phyloP scores from a whole-genome alignment of 495 filamentous ascomycete species.

The Aspergillus bridgeri region DNA sequence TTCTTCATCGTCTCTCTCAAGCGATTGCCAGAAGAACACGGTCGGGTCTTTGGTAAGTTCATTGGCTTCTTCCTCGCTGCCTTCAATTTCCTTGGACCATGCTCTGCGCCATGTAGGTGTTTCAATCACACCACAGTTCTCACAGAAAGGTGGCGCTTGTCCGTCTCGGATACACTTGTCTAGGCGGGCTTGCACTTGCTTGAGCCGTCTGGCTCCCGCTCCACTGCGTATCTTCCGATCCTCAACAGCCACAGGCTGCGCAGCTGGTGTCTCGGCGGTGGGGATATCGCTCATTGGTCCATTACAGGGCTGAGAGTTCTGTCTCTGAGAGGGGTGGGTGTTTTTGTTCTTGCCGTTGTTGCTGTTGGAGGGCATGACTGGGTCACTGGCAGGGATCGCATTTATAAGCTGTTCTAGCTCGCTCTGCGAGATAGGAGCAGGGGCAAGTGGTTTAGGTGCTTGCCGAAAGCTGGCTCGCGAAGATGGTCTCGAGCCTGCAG shows the following conservation, averaged over 20 bases:
- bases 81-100: slow-evolving; percentile 64
- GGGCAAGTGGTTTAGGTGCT: slow-evolving; percentile 39
- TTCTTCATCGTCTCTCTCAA: slow-evolving; percentile 57
- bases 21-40: slow-evolving; percentile 58
- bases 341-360: too few species aligned
- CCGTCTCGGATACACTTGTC: slow-evolving; percentile 66
- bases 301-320: slow-evolving; percentile 47
- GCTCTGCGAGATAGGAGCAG: slow-evolving; percentile 37
- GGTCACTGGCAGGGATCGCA: slow-evolving; percentile 56
- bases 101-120: slow-evolving; percentile 94
- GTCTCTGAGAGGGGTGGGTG: slow-evolving; percentile 33
- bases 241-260: slow-evolving; percentile 19
- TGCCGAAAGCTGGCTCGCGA: slow-evolving; percentile 36
- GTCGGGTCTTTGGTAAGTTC: slow-evolving; percentile 63
- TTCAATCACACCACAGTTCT: slow-evolving; percentile 90
- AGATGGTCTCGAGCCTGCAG: slow-evolving; percentile 32
- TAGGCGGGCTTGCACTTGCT: slow-evolving; percentile 48
- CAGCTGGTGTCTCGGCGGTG: slow-evolving; percentile 32
- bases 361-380: slow-evolving; percentile 34
- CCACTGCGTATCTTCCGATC: slow-evolving; percentile 35
- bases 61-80: slow-evolving; percentile 58
- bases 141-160: slow-evolving; percentile 77
- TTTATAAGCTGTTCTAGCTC: slow-evolving; percentile 34
- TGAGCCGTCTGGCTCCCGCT: slow-evolving; percentile 33
- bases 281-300: slow-evolving; percentile 40